Percentiles rank a stretch among this genome's conserved stretches.
phyloP scores from a whole-genome alignment of 176 grass and related monocot species.

The Melocanna baccifera region DNA sequence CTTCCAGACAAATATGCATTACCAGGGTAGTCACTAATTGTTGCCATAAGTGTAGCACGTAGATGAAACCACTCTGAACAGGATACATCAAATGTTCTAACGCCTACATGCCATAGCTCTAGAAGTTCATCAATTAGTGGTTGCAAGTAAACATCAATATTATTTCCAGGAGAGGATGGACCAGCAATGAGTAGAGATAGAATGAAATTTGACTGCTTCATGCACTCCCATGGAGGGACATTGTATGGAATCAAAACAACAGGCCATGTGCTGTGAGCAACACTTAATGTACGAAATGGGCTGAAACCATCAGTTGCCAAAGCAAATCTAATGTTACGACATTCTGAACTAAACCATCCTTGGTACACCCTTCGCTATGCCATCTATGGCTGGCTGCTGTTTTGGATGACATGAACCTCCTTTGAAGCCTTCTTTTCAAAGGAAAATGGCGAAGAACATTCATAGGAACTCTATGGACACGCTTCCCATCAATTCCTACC shows the following conservation, averaged over 20 bases:
- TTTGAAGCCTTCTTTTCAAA: background rate
- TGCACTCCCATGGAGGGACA: background rate
- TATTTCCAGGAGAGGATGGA: background rate
- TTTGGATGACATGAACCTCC: background rate
- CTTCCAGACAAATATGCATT: conserved; percentile 8
- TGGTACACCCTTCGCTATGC: background rate
- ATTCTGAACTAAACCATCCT: background rate
- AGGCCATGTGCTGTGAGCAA: background rate
- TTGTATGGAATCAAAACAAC: background rate
- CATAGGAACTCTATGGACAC: too few species aligned
- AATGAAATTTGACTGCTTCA: background rate
- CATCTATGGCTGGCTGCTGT: background rate
- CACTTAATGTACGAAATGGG: background rate
- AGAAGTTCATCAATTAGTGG: background rate
- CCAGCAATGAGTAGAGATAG: background rate
- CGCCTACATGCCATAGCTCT: background rate
- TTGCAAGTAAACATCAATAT: background rate
- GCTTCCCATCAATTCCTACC: too few species aligned
- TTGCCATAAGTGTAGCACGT: background rate
- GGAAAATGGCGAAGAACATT: background rate
- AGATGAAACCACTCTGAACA: background rate
- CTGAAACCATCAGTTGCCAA: background rate
- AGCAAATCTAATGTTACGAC: background rate
- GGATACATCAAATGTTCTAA: background rate
- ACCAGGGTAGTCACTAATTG: background rate